Evolutionary conservation across 78 protist genomes (phyloP).

Genomic region (Chrysochromulina parva): DNA sequence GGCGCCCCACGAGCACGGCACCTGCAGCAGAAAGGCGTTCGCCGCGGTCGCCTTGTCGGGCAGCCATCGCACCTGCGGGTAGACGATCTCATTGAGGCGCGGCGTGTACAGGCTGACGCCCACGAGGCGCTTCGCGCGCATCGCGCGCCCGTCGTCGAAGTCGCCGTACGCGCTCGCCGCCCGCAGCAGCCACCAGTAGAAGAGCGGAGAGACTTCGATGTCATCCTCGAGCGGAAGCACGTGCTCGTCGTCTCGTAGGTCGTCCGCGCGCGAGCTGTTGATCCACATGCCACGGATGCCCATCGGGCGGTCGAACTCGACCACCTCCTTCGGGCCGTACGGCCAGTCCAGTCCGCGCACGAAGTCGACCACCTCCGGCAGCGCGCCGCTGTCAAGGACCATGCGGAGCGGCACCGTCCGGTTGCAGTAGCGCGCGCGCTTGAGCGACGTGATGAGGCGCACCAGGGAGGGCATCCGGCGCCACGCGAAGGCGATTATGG

Average conservation of each 20-base stretch:
- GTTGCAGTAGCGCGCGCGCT: neutral
- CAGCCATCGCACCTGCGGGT: neutral
- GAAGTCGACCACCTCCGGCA: neutral
- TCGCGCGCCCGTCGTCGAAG: neutral
- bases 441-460: neutral
- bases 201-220: constrained; percentile 43
- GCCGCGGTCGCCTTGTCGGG: neutral
- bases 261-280: no score
- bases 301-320: neutral
- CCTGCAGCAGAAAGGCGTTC: neutral
- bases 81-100: neutral
- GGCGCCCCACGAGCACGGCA: constrained; percentile 63
- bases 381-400: neutral
- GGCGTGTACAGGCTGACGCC: constrained; percentile 34
- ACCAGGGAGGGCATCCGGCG: neutral
- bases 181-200: constrained; percentile 31
- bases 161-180: neutral
- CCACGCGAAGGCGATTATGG: neutral
- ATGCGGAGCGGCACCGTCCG: neutral
- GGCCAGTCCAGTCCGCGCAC: constrained; percentile 9
- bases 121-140: neutral
- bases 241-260: constrained; percentile 4
- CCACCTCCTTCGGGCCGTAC: neutral
- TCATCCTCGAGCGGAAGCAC: constrained; percentile 43
- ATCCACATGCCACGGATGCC: constrained; percentile 37